Percentiles rank a stretch among this genome's conserved stretches.
These are phyloP conservation scores for Mediolabrus comicus DNA, from an alignment of 108 stramenopile species.

Conservation along the genomic window DNA sequence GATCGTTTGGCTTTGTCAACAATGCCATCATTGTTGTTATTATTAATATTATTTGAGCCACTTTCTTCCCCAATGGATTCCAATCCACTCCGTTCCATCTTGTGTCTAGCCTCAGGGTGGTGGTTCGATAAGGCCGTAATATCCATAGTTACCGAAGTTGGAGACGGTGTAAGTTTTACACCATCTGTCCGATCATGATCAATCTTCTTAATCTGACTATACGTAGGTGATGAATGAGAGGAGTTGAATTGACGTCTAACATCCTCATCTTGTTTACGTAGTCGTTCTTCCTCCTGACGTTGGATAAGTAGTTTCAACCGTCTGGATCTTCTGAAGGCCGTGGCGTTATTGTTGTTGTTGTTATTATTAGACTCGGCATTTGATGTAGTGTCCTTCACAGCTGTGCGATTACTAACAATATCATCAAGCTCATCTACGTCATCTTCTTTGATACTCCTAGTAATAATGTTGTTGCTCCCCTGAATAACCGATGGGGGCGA, in stretches of 20 bases:
- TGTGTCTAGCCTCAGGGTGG: not conserved
- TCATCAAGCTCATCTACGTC: not conserved
- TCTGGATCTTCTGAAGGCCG: not conserved
- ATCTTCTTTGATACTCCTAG: not conserved
- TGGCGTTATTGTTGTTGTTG: not conserved
- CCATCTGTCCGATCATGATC: not conserved
- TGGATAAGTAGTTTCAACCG: not conserved
- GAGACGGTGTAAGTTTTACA: not conserved
- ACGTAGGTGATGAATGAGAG: not conserved
- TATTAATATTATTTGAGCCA: not conserved
- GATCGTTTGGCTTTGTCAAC: not conserved
- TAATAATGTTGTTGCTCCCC: not conserved
- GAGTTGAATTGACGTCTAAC: not conserved
- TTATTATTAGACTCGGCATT: too few relatives aligned
- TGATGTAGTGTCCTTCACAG: too few relatives aligned
- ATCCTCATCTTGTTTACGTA: not conserved
- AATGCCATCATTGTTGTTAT: not conserved
- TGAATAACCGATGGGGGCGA: not conserved
- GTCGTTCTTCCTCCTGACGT: not conserved
- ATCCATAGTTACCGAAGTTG: not conserved
- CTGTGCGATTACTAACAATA: not conserved
- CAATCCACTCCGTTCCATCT: not conserved
- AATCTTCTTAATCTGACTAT: too few relatives aligned
- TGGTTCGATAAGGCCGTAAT: not conserved
- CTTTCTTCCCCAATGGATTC: not conserved